Evolutionary conservation across 805 yeast genomes (phyloP), one percentile per base, ranked within the genome.

Genomic region (Yarrowia phangngaensis): DNA sequence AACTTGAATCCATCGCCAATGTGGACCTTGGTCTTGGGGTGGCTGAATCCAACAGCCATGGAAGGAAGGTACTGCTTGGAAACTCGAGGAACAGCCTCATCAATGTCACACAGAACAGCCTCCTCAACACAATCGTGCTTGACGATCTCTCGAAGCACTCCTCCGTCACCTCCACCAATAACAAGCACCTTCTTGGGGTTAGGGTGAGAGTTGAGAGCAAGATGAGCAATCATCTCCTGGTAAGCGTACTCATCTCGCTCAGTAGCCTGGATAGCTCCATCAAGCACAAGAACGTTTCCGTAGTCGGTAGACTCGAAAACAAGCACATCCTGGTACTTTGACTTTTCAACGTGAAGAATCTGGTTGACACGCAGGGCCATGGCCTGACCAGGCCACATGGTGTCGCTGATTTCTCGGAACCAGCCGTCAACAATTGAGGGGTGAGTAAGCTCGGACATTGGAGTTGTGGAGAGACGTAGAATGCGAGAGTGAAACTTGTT

Each of bases 121-220:
- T 82, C 83, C 67, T 88, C 95, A 50, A 90, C 86, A 53, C 76
- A 66, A 46, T 76, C 80, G 69, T 90, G 96, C 70, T 90, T 90
- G 63, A 88, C 85, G 63, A 89, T 75, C 70, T 90, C 97, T 70
- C 97, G 80, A 61, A 90, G 76, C 46, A 90, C 97, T 69, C 97
- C 97, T 60, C 98, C 98, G 67, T 90, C 98, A 63, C 98, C 98
- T 56, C 98, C 98, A 52, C 98, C 98, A 62, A 90, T 84, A 55
- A 90, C 97, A 51, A 90, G 73, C 17, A 94, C 97, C 60, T 76
- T 82, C 74, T 85, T 86, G 52, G 97, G 97, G 71, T 85, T 80
- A 60, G 95, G 89, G 70, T 92, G 97, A 48, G 92, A 80, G 77
- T 82, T 84, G 68, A 92, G 63, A 6, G 95, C 95, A 62, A 92